These are phyloP conservation scores for Pichia nakasei DNA, from an alignment of 805 yeast genomes.

Conservation along the genomic window DNA sequence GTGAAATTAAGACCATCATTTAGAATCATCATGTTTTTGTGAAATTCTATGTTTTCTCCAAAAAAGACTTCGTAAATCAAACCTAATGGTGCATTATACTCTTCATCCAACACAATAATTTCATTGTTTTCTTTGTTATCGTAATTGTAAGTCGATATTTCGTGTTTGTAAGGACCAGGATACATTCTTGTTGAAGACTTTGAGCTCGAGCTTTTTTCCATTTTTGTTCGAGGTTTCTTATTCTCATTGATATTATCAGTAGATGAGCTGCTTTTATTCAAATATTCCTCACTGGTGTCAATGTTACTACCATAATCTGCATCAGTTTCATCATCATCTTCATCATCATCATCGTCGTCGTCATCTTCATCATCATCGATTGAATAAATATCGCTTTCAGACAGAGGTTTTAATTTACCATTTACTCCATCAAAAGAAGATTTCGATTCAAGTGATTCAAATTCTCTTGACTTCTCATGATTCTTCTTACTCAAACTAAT, in stretches of 20 bases:
- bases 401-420: conserved; percentile 6
- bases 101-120: conserved; percentile 40
- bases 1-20: conserved; percentile 42
- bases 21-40: conserved; percentile 29
- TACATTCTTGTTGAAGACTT: neutral
- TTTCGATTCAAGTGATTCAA: conserved; percentile 17
- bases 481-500: conserved; percentile 22
- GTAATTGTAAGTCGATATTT: conserved; percentile 42
- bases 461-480: conserved; percentile 19
- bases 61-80: conserved; percentile 60
- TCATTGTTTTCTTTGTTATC: conserved; percentile 41
- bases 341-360: conserved; percentile 8
- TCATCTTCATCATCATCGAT: conserved; percentile 25
- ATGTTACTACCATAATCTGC: conserved; percentile 11
- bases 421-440: conserved; percentile 9
- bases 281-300: conserved; percentile 16
- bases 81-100: conserved; percentile 68
- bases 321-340: conserved; percentile 21
- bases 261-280: neutral
- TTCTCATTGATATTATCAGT: neutral
- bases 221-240: neutral
- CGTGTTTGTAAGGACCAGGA: conserved; percentile 56
- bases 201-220: neutral
- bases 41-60: conserved; percentile 45
- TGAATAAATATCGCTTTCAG: conserved; percentile 25